Percentiles rank a stretch among this genome's conserved stretches.
Evolutionary conservation across 2,329 filamentous ascomycete genomes (phyloP).

Genomic region (Sporothrix variecibatus): DNA sequence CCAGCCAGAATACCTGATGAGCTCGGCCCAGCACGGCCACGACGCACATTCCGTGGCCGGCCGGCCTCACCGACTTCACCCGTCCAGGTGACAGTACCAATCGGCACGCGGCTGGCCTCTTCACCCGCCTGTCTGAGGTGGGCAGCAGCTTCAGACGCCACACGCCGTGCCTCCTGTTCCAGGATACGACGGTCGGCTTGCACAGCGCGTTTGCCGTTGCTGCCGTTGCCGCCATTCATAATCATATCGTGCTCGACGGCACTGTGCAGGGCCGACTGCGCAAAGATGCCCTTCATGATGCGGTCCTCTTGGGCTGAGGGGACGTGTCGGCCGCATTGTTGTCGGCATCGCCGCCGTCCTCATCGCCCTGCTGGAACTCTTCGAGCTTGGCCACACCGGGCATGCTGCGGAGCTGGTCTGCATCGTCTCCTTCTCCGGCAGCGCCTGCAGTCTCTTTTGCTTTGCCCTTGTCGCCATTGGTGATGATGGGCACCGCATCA

Average conservation of each 20-base stretch:
- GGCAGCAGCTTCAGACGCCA: slow-evolving; percentile 75
- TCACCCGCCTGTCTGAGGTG: slow-evolving; percentile 74
- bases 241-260: slow-evolving; percentile 92
- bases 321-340: slow-evolving; percentile 43
- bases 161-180: slow-evolving; percentile 75
- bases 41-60: slow-evolving; percentile 56
- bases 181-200: slow-evolving; percentile 77
- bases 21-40: slow-evolving; percentile 50
- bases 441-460: not conserved
- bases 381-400: slow-evolving; percentile 65
- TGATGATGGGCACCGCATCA: slow-evolving; percentile 31
- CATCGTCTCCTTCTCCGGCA: slow-evolving; percentile 20
- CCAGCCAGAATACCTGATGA: slow-evolving; percentile 59
- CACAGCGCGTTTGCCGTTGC: slow-evolving; percentile 57
- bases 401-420: slow-evolving; percentile 42
- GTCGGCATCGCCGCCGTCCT: slow-evolving; percentile 43
- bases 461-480: not conserved
- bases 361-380: slow-evolving; percentile 51
- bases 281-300: slow-evolving; percentile 87
- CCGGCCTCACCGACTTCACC: slow-evolving; percentile 79
- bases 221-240: slow-evolving; percentile 74
- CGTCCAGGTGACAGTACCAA: slow-evolving; percentile 92
- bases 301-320: slow-evolving; percentile 63
- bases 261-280: slow-evolving; percentile 82
- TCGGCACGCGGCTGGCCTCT: slow-evolving; percentile 69